phyloP scores from a whole-genome alignment of 768 basidiomycete species.

The Auricularia sp. region DNA sequence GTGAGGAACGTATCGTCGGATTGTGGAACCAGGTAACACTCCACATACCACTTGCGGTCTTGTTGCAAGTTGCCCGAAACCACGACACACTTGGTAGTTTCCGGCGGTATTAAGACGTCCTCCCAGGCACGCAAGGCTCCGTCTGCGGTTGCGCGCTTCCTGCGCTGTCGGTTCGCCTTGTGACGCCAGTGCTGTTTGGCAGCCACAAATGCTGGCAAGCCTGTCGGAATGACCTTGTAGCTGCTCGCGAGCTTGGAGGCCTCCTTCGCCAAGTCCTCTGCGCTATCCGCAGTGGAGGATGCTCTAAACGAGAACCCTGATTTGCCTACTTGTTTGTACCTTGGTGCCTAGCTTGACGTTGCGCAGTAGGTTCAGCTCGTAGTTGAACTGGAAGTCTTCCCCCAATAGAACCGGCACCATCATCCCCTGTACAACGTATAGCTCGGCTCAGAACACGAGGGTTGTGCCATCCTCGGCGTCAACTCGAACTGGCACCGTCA shows the following conservation, averaged over 20 bases:
- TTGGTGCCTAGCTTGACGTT: conserved; percentile 3
- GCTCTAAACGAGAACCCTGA: conserved; percentile 5
- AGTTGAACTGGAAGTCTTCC: conserved; percentile 18
- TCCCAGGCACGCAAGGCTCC: background rate
- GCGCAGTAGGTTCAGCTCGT: conserved; percentile 14
- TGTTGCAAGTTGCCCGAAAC: background rate
- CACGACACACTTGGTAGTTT: background rate
- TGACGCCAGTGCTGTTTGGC: too few relatives aligned
- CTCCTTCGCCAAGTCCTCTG: conserved; percentile 1
- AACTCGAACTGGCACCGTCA: conserved; percentile 9
- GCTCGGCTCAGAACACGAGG: too few relatives aligned
- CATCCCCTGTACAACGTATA: conserved; percentile 17
- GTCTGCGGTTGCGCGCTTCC: background rate
- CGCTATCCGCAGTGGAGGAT: conserved; percentile 4
- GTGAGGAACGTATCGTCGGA: too few relatives aligned
- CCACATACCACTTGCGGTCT: too few relatives aligned
- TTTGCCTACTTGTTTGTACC: conserved; percentile 9
- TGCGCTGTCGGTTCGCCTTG: background rate
- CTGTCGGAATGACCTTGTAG: too few relatives aligned
- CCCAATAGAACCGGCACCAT: conserved; percentile 22
- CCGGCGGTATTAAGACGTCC: background rate
- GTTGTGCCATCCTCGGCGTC: background rate
- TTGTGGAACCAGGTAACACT: too few relatives aligned
- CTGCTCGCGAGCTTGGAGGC: background rate
- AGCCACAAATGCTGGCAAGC: too few relatives aligned